Conservation (phyloP, 345 rosid species). For the Lenwebbia sp. region DNA sequence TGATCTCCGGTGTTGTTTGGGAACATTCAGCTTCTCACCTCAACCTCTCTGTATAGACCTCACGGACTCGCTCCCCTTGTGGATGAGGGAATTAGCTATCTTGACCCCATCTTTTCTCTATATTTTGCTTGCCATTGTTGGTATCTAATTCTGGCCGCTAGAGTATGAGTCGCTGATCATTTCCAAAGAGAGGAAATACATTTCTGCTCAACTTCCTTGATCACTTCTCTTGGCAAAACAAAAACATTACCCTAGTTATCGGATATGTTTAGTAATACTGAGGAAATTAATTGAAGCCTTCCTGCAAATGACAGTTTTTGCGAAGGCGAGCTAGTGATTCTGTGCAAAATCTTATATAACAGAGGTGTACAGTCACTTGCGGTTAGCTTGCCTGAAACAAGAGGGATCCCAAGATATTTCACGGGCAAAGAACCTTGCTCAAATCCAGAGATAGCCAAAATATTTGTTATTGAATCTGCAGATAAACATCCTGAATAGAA, state of each 20-base stretch:
- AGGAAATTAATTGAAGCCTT: too few species aligned
- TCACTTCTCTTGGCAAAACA: too few species aligned
- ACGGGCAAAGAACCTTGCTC: background rate
- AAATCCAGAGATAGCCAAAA: background rate
- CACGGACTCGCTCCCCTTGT: constrained; percentile 17
- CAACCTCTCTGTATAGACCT: constrained; percentile 33
- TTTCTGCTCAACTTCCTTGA: too few species aligned
- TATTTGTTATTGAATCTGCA: background rate
- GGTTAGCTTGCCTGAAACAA: background rate
- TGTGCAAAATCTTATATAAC: too few species aligned
- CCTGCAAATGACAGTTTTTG: too few species aligned
- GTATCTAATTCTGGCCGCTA: background rate
- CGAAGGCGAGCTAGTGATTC: too few species aligned
- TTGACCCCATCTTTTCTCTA: background rate
- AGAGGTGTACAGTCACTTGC: background rate
- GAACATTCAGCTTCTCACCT: constrained; percentile 47
- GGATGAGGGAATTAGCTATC: background rate
- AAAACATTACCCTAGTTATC: too few species aligned
- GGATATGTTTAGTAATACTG: too few species aligned
- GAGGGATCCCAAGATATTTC: background rate
- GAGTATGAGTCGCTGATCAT: too few species aligned
- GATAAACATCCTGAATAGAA: background rate
- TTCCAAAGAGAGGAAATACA: too few species aligned
- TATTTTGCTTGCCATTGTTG: background rate
- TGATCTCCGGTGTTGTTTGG: constrained; percentile 29